phyloP scores from a whole-genome alignment of 345 rosid species.

The Balakata baccata region DNA sequence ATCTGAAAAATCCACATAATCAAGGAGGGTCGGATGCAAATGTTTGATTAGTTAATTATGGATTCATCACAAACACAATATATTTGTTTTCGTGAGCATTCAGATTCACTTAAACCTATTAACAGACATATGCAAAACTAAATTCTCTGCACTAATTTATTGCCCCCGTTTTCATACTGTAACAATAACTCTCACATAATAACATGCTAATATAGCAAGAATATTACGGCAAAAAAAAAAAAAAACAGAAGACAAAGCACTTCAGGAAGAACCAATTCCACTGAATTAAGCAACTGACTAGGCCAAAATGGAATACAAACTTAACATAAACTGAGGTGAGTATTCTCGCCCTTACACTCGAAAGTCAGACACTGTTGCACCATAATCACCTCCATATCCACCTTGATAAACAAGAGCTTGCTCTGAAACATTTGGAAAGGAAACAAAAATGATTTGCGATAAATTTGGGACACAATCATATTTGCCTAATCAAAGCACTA shows the following conservation, averaged over 20 bases:
- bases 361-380: constrained; percentile 34
- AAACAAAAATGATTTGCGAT: neutral
- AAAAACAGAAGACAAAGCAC: neutral
- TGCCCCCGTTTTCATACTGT: neutral
- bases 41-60: neutral
- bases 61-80: neutral
- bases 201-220: neutral
- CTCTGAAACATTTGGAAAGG: constrained; percentile 38
- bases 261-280: neutral
- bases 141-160: neutral
- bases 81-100: neutral
- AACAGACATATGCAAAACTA: neutral
- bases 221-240: neutral
- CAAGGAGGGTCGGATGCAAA: neutral
- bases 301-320: neutral
- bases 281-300: neutral
- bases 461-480: neutral
- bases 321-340: neutral
- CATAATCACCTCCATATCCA: constrained; percentile 52
- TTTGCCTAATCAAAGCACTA: neutral
- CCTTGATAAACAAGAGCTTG: constrained; percentile 56
- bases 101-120: neutral
- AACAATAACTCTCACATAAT: neutral
- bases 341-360: constrained; percentile 36
- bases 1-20: neutral